Percentiles rank a stretch among this genome's conserved stretches.
Conservation (phyloP, 2,329 filamentous ascomycete species). For the Aspergillus niger region DNA sequence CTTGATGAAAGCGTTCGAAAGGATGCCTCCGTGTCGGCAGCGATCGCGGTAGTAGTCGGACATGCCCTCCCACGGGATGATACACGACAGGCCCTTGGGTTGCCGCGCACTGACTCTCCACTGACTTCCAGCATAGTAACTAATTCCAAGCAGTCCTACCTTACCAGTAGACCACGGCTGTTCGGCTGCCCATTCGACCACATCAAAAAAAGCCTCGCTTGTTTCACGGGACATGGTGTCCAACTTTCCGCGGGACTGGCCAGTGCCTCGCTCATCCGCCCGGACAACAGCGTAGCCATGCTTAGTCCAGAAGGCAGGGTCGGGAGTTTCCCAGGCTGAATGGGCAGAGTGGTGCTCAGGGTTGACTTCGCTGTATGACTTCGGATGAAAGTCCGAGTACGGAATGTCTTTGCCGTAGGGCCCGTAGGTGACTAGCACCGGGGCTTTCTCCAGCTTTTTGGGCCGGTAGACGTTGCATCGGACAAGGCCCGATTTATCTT, state of each 20-base stretch:
- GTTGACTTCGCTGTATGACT: conserved; percentile 57
- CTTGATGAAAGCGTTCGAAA: conserved; percentile 60
- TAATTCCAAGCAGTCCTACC: conserved; percentile 54
- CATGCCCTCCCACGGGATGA: conserved; percentile 61
- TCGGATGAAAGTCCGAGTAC: conserved; percentile 57
- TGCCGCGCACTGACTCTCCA: conserved; percentile 57
- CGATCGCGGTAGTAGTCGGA: conserved; percentile 60
- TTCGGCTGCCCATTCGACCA: conserved; percentile 55
- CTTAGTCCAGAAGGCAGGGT: conserved; percentile 58
- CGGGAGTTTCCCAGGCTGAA: conserved; percentile 62
- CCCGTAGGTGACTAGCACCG: conserved; percentile 70
- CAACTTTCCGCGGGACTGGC: conserved; percentile 55
- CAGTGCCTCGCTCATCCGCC: conserved; percentile 55
- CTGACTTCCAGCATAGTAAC: conserved; percentile 57
- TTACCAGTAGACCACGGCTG: conserved; percentile 55
- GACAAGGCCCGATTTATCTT: conserved; percentile 43
- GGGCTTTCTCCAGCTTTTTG: conserved; percentile 44
- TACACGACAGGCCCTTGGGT: conserved; percentile 54
- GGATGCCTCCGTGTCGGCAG: conserved; percentile 63
- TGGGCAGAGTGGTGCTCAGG: conserved; percentile 56
- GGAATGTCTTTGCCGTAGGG: conserved; percentile 74
- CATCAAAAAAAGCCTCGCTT: conserved; percentile 55
- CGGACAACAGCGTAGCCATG: conserved; percentile 59
- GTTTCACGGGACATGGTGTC: conserved; percentile 58
- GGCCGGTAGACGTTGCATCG: conserved; percentile 56